Conservation (phyloP, 2,329 filamentous ascomycete species). For the Fusarium coffeatum region DNA sequence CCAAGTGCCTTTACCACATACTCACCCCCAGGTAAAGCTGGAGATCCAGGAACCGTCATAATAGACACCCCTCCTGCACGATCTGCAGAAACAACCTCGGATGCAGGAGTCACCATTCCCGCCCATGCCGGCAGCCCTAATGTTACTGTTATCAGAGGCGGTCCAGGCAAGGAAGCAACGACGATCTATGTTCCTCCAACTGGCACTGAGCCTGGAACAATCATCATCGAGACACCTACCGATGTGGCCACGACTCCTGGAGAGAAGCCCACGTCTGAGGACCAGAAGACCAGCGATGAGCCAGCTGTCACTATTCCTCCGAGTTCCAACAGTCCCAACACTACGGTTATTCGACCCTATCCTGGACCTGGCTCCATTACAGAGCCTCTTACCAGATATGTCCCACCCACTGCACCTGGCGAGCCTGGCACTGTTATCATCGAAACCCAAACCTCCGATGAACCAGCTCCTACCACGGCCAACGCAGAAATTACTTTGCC, state of each 20-base stretch:
- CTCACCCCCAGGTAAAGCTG: not conserved
- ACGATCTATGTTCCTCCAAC: conserved; percentile 8
- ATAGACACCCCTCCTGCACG: conserved; percentile 2
- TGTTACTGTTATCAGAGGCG: conserved; percentile 14
- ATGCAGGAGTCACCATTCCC: not conserved
- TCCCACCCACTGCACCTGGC: conserved; percentile 3
- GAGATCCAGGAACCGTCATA: conserved; percentile 14
- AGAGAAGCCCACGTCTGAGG: not conserved
- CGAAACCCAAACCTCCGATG: conserved; percentile 4
- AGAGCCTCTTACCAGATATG: conserved; percentile 10
- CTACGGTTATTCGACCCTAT: conserved; percentile 17
- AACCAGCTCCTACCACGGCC: not conserved
- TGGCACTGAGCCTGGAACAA: conserved; percentile 14
- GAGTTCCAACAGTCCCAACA: conserved; percentile 10
- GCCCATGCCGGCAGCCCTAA: conserved; percentile 9
- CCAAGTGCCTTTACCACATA: not conserved
- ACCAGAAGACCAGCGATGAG: not conserved
- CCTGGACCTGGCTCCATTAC: conserved; percentile 13
- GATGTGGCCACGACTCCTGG: not conserved
- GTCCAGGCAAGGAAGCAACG: conserved; percentile 2
- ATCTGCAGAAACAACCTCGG: not conserved
- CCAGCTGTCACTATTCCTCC: conserved; percentile 13
- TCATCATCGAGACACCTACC: conserved; percentile 16
- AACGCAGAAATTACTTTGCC: conserved; percentile 16
- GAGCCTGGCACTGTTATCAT: conserved; percentile 19